Base-by-base conservation (phyloP, 2,329 filamentous ascomycete species). In the Penicillium sp. region DNA sequence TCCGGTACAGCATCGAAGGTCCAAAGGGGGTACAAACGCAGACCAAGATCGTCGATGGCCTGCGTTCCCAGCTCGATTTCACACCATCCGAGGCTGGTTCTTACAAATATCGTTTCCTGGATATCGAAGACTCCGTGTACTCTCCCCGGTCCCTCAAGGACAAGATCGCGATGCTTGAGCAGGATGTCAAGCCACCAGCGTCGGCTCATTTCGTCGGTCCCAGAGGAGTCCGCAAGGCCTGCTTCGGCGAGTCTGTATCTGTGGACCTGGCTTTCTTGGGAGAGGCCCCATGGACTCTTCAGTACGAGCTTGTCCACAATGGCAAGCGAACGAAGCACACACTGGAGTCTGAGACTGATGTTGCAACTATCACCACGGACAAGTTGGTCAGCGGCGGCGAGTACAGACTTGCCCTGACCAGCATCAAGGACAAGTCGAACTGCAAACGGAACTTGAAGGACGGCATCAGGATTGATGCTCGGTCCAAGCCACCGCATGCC, bases 281-380 rank as follows among this genome's bases (percentile, higher is more conserved):
- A 43, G 92, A 98, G 68, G 83, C 88, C 18, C 95, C 96, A 0
- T 98, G 94, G 82, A 89, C 83, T 22, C 78, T 99, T 40, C 92
- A 98, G 71, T 99, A 96, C 79, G 95, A 98, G 75, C 81, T 97
- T 41, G 85, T 97, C 7, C 91, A 98, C 75, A 90, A 92, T 56
- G 93, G 93, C 56, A 96, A 90, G 76, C 87, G 93, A 54, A 88
- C 86, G 62, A 89, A 90, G 53, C 84, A 89, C 66, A 85, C 83
- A 56, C 81, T 86, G 27, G 81, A 85, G 57, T 90, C 96, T 56
- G 81, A 87, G 24, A 81, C 79, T 2, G 80, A 85, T 51, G 77
- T 81, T 22, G 88, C 88, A 71, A 89, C 82, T 39, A 92, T 99
- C 71, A 85, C 85, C 64, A 97, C 94, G 0, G 85, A 89, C 2